Base-by-base conservation (phyloP, 306 rosid genomes). In the barrel medic (Medicago truncatula) region DNA sequence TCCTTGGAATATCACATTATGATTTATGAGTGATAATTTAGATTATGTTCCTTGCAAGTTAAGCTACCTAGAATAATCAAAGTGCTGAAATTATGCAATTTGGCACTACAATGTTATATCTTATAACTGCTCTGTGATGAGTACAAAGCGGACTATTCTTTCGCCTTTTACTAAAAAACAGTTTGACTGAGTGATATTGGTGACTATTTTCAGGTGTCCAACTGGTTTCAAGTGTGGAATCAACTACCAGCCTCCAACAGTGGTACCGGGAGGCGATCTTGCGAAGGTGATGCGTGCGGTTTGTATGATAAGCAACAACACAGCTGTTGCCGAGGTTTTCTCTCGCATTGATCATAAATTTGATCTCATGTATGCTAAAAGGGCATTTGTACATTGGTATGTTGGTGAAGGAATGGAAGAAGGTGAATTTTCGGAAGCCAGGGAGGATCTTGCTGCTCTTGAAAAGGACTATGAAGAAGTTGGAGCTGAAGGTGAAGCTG, bases 151-250 rank as follows among this genome's bases (percentile, higher is more conserved):
- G 84, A 86, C 85, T 86, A 87, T 87, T 89, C 86, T 84, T 87
- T 89, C 80, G 89, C 90, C 87, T 89, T 89, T 87, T 84, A 85
- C 90, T 85, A 86, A 77, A 86, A 50, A 50, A n/a, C 18, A 50
- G 16, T 16, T n/a, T 16, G 74, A 81, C 5, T 21, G 14, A 41
- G 44, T 65, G 46, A 64, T 52, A 31, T 77, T 77, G 36, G 18
- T 78, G 82, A 66, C 54, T 50, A 50, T 82, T 70, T 75, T 62
- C 73, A 88, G 92, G 92, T 88, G 96, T 56, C 96, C 96, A 57
- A 91, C 97, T 44, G 97, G 97, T 64, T 91, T 91, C 90, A 91
- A 91, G 81, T 91, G 97, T 59, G 97, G 94, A 5, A 91, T 91
- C 17, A 91, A 89, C 86, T 91, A 91, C 80, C 90, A 91, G 82